Base-by-base conservation (phyloP, 345 rosid genomes). In the Eucalyptus lansdowneana region DNA sequence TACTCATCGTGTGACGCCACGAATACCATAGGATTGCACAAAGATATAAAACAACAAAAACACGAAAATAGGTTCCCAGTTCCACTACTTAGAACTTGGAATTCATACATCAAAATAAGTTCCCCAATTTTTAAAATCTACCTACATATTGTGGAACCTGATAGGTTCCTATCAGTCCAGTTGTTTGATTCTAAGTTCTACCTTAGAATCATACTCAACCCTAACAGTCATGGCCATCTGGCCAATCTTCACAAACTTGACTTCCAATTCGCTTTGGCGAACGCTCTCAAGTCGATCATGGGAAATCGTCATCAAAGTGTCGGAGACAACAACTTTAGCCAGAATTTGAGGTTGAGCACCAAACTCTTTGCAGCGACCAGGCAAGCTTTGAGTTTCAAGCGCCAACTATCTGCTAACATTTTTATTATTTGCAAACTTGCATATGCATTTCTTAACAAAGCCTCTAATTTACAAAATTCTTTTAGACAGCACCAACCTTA, bases 181-280 rank as follows among this genome's bases (percentile, higher is more conserved):
- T 15, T 50, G 3, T 50, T 50, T 0, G 0, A 0, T 50, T 50
- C 0, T 50, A 50, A 0, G 19, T 50, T 50, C 0, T 50, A 15
- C 19, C 53, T 15, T 0, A 50, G 1, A 50, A 50, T 0, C 53
- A 50, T 50, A 1, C 0, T 50, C 53, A 50, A 0, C 8, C 19
- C 19, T 50, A 50, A 50, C 1, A 44, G 60, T 56, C 90, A 16
- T 87, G 88, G 14, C 14, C 47, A 80, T 69, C 29, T 22, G 21
- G 24, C 92, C 27, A 87, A 87, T 89, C 96, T 94, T 80, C 95
- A 93, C 34, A 93, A 94, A 87, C 90, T 93, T 5, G 95, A 95
- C 91, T 93, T 91, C 89, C 93, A 94, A 65, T 69, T 94, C 89
- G 11, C 76, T 94, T 92, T 14, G 93, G 95, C 45, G 6, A 0